These are phyloP conservation scores for Candida multigemmis DNA, from an alignment of 805 yeast species.

Conservation along the genomic window DNA sequence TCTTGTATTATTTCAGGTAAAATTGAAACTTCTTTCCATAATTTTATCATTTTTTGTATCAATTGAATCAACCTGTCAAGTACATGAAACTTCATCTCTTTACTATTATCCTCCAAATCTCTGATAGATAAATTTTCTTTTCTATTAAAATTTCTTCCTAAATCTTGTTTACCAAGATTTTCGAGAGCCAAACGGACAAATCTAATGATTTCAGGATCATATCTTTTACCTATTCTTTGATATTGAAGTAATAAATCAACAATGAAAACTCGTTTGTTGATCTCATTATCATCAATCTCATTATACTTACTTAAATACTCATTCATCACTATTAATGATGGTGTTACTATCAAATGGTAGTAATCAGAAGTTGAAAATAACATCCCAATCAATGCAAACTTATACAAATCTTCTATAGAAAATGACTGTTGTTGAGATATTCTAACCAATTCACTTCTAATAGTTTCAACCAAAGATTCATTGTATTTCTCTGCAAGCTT, in stretches of 20 bases:
- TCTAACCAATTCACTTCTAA: constrained; percentile 47
- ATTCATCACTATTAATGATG: constrained; percentile 64
- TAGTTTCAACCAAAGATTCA: constrained; percentile 50
- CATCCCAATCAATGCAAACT: constrained; percentile 64
- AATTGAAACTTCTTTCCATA: constrained; percentile 59
- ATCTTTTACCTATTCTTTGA: constrained; percentile 75
- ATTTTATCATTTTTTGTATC: constrained; percentile 18
- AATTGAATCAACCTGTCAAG: constrained; percentile 21
- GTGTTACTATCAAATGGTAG: constrained; percentile 85
- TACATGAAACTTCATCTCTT: constrained; percentile 17
- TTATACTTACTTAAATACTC: constrained; percentile 40
- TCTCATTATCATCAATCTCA: constrained; percentile 22
- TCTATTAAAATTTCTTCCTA: neutral
- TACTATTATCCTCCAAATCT: constrained; percentile 9
- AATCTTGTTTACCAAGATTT: neutral
- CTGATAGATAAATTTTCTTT: constrained; percentile 4
- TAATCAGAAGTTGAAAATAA: constrained; percentile 92
- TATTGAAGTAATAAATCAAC: constrained; percentile 58
- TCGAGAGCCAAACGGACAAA: constrained; percentile 23
- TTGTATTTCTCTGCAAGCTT: constrained; percentile 58
- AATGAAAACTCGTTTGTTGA: constrained; percentile 58
- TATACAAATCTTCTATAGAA: constrained; percentile 43
- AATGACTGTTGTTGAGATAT: constrained; percentile 13
- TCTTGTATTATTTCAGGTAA: constrained; percentile 44
- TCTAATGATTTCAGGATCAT: constrained; percentile 65